Conservation (phyloP, 2,329 filamentous ascomycete genomes). For the Penicillium occitanis region DNA sequence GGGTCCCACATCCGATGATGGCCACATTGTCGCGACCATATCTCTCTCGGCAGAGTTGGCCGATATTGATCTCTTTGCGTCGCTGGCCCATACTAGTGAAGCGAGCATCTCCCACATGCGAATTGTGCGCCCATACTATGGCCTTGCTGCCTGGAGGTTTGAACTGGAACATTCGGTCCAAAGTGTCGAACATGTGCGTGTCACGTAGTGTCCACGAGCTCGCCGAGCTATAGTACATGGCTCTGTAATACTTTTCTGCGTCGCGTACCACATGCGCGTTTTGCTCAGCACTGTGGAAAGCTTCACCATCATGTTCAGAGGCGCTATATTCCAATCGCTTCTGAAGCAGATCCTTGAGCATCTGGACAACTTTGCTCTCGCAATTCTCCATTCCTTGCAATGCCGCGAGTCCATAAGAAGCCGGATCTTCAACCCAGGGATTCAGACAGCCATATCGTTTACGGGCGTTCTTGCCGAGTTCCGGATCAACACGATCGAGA, state of each 20-base stretch:
- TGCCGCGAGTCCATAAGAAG: slow-evolving; percentile 50
- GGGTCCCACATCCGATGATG: slow-evolving; percentile 51
- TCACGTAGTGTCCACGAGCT: slow-evolving; percentile 55
- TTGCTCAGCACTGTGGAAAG: slow-evolving; percentile 52
- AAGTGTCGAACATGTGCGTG: slow-evolving; percentile 53
- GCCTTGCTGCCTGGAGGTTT: slow-evolving; percentile 45
- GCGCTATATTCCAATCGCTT: slow-evolving; percentile 45
- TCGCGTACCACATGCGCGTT: slow-evolving; percentile 53
- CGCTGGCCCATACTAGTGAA: slow-evolving; percentile 51
- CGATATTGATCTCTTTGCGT: slow-evolving; percentile 52
- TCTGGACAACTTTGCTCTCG: slow-evolving; percentile 47
- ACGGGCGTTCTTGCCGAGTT: slow-evolving; percentile 46
- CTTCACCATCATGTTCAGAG: slow-evolving; percentile 42
- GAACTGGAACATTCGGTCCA: slow-evolving; percentile 46
- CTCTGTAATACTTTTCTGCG: slow-evolving; percentile 53
- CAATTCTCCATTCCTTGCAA: slow-evolving; percentile 47
- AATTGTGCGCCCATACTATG: slow-evolving; percentile 57
- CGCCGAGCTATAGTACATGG: slow-evolving; percentile 53
- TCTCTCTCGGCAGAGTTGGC: slow-evolving; percentile 53
- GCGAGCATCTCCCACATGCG: slow-evolving; percentile 56
- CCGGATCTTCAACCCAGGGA: slow-evolving; percentile 52
- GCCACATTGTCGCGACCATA: slow-evolving; percentile 44
- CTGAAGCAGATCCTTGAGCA: slow-evolving; percentile 48
- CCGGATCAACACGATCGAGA: slow-evolving; percentile 47
- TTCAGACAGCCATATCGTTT: slow-evolving; percentile 49